Base-by-base conservation (phyloP, 2,329 filamentous ascomycete species). In the Talaromyces sp. region DNA sequence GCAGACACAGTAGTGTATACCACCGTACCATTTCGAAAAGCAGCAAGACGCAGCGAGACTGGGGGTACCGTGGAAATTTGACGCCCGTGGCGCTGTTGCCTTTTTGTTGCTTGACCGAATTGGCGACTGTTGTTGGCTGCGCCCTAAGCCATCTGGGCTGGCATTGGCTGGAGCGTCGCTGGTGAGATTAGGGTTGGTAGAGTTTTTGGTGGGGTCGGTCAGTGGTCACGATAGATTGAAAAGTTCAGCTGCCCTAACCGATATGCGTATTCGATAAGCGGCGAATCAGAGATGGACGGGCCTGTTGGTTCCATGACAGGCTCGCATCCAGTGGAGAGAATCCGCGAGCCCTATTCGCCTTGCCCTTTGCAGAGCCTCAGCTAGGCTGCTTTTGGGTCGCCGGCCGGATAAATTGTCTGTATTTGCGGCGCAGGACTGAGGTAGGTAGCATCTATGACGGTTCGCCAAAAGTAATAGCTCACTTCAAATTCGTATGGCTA, bases 311-410 rank as follows among this genome's bases (percentile, higher is more conserved):
- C 14, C 11, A 31, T 31, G 6, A 56, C 33, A 24, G 22, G 22
- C 22, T 22, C 22, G 22, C 22, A 22, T 22, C 22, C 22, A 22
- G 22, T 22, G 22, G 22, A 22, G 22, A 22, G 52, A 31, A 50
- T 56, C n/a, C 3, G 31, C 33, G n/a, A 37, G 33, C 33, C 27
- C 31, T 56, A 56, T 24, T 56, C 31, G 50, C 22, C 50, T 50
- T 22, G 22, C 22, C 22, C 22, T 22, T 22, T 22, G 31, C 37
- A 54, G 61, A 63, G 61, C 52, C 61, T 27, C 61, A 63, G 37
- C 52, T 56, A 56, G 50, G 50, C 50, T 31, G 48, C 24, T n/a
- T 52, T 13, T 16, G 19, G 47, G 22, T 16, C 47, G 22, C 14
- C 33, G n/a, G 50, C 31, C 50, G 50, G 50, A 13, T 54, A 35